Conservation (phyloP, 257 asterid species). For the Solanum medicagineum region DNA sequence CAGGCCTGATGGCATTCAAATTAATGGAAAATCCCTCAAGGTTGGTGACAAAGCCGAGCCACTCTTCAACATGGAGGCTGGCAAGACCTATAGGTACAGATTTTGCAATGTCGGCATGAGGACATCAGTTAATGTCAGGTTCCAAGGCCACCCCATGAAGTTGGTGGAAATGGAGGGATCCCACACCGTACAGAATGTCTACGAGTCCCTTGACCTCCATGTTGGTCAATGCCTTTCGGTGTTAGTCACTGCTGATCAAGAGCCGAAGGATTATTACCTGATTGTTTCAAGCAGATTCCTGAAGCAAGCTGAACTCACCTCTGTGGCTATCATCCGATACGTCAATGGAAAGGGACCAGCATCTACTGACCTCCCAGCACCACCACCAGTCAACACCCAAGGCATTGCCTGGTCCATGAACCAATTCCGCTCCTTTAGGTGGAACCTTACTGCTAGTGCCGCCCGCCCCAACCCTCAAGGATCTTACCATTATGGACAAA, state of each 20-base stretch:
- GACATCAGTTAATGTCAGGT: background rate
- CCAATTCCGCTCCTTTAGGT: background rate
- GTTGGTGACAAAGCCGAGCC: slow-evolving; percentile 3
- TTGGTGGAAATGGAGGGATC: slow-evolving; percentile 1
- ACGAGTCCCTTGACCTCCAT: slow-evolving; percentile 3
- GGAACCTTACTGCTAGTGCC: slow-evolving; percentile 8
- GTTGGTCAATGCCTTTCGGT: slow-evolving; percentile 4
- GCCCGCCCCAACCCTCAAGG: slow-evolving; percentile 10
- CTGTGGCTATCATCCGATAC: background rate
- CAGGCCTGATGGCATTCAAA: background rate
- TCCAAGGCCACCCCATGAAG: slow-evolving; percentile 4
- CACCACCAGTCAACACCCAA: slow-evolving; percentile 2
- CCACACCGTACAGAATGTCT: background rate
- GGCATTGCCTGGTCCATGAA: slow-evolving; percentile 10
- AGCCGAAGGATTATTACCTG: slow-evolving; percentile 3
- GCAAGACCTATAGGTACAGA: slow-evolving; percentile 3
- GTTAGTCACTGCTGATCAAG: slow-evolving; percentile 5
- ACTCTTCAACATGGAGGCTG: background rate
- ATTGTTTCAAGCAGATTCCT: background rate
- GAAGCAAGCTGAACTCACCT: background rate
- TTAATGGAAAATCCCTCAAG: background rate
- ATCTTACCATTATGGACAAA: slow-evolving; percentile 1
- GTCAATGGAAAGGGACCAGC: background rate
- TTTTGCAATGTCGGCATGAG: slow-evolving; percentile 1
- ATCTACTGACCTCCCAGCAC: slow-evolving; percentile 2